Evolutionary conservation across 371 early-diverging fungal species (phyloP), one percentile per base, ranked within the genome.

Genomic region (Batrachochytrium dendrobatidis): DNA sequence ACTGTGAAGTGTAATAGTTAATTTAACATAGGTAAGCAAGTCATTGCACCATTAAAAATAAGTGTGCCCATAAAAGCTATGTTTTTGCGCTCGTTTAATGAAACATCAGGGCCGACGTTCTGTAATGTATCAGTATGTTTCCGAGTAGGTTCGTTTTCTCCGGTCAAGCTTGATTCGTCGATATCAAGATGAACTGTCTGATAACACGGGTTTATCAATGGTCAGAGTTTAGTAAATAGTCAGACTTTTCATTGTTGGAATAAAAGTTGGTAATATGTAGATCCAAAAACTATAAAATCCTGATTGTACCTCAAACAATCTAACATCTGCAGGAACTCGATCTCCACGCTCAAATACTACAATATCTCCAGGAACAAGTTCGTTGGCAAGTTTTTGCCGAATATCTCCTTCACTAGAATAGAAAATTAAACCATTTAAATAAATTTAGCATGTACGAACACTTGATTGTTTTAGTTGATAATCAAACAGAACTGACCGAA

Each of bases 41-140:
- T 39, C 15, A n/a, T 12, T 64, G 25, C 62, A 75, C 87, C 90
- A 55, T 85, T 83, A 45, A 85, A 75, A 12, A 91, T 86, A 45
- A 93, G 69, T 8, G 92, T 91, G 25, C 94, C 92, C 91, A 91
- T 91, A 61, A 86, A 92, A 0, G 81, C 89, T 63, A 93, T 84
- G 69, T 93, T 93, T 51, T 77, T 83, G 56, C 89, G 73, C 56
- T 91, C 88, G 2, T 85, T 81, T 26, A 92, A 71, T 4, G 82
- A 72, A 32, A 90, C 70, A 43, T 85, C 84, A 0, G 64, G 58
- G 61, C 73, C 55, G 18, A 18, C 12, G 7, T 57, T 32, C 10
- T 62, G 45, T 35, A 91, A 79, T 1, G 77, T 79, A 24, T 86
- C 80, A 2, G 63, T 61, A 30, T 75, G 71, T 66, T 93, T 93